A percentile compares a stretch with the other conserved stretches of the same genome.
Evolutionary conservation across 768 basidiomycete species (phyloP).

Genomic region (Amanita jacksonii): DNA sequence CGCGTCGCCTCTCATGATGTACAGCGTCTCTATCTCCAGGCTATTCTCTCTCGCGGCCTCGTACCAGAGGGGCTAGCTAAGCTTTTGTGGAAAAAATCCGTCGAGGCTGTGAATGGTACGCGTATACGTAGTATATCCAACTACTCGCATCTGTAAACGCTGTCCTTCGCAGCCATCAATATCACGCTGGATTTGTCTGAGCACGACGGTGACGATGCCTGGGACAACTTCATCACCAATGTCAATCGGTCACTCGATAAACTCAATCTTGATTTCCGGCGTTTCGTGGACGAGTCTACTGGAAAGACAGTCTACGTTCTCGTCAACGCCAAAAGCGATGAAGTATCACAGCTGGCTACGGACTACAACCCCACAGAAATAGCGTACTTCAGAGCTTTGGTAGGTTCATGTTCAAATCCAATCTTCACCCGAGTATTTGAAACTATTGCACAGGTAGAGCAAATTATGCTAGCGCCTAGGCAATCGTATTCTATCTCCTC

Average conservation of each 20-base stretch:
- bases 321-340: slow-evolving; percentile 75
- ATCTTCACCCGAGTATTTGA: neutral
- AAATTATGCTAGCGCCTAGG: slow-evolving; percentile 74
- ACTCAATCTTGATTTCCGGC: slow-evolving; percentile 66
- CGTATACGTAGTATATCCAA: slow-evolving; percentile 3
- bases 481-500: slow-evolving; percentile 73
- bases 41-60: slow-evolving; percentile 60
- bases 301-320: slow-evolving; percentile 60
- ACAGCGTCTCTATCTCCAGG: slow-evolving; percentile 70
- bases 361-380: slow-evolving; percentile 76
- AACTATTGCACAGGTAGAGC: slow-evolving; percentile 53
- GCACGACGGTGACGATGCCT: slow-evolving; percentile 33
- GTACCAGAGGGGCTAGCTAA: slow-evolving; percentile 58
- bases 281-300: slow-evolving; percentile 50
- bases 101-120: slow-evolving; percentile 58
- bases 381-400: slow-evolving; percentile 75
- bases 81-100: slow-evolving; percentile 57
- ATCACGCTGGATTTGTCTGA: slow-evolving; percentile 37
- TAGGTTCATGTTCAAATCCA: slow-evolving; percentile 28
- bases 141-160: slow-evolving; percentile 8
- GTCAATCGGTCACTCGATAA: slow-evolving; percentile 58
- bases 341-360: slow-evolving; percentile 76
- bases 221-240: slow-evolving; percentile 48
- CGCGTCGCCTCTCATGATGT: slow-evolving; percentile 48
- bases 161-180: slow-evolving; percentile 35